Evolutionary conservation across 352 stramenopile genomes (phyloP).

Genomic region (Salisapilia sapeloensis): DNA sequence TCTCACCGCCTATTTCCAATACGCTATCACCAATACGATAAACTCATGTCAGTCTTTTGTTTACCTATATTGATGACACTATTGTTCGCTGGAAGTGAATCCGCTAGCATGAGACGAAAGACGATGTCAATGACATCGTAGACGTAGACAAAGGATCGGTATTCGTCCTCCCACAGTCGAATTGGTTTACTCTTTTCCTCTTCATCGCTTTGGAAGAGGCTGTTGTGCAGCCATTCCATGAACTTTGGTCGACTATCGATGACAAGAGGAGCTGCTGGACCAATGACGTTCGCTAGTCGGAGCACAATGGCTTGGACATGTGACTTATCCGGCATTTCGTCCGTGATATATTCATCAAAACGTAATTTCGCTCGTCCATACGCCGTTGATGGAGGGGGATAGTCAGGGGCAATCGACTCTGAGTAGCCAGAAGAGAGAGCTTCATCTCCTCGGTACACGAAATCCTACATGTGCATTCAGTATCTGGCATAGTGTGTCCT

Average conservation of each 20-base stretch:
- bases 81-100: background rate
- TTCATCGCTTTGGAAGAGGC: slow-evolving; percentile 12
- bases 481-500: background rate
- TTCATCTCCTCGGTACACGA: slow-evolving; percentile 29
- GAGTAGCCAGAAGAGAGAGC: slow-evolving; percentile 10
- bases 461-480: slow-evolving; percentile 14
- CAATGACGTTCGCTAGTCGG: slow-evolving; percentile 48
- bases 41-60: background rate
- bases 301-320: slow-evolving; percentile 9
- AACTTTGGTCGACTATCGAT: slow-evolving; percentile 24
- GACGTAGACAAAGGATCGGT: slow-evolving; percentile 42
- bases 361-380: slow-evolving; percentile 31
- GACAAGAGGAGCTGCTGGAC: slow-evolving; percentile 18
- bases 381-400: slow-evolving; percentile 8
- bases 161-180: slow-evolving; percentile 38
- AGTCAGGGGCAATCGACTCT: slow-evolving; percentile 10
- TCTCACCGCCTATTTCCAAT: slow-evolving; percentile 12
- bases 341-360: slow-evolving; percentile 21
- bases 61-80: slow-evolving; percentile 33
- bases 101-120: slow-evolving; percentile 8
- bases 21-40: background rate
- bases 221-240: slow-evolving; percentile 33
- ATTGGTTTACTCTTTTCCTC: slow-evolving; percentile 8
- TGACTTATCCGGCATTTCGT: background rate
- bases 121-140: slow-evolving; percentile 22